phyloP scores from a whole-genome alignment of 495 filamentous ascomycete species.

The Lasiosphaeria miniovina region DNA sequence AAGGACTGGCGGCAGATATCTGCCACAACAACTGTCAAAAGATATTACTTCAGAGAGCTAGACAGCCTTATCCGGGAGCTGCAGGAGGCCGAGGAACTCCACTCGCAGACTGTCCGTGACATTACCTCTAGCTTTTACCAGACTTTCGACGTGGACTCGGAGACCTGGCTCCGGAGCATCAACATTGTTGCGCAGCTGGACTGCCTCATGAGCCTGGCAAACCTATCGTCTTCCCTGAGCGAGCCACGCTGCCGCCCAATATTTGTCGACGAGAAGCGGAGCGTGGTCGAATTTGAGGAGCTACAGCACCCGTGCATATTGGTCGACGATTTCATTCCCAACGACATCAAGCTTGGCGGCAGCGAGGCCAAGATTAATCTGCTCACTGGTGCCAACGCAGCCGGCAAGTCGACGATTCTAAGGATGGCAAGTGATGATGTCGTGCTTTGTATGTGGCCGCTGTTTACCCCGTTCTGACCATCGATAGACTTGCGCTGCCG shows the following conservation, averaged over 20 bases:
- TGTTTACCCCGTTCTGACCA: slow-evolving; percentile 16
- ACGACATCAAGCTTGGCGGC: slow-evolving; percentile 87
- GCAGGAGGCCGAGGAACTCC: slow-evolving; percentile 91
- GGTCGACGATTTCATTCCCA: slow-evolving; percentile 94
- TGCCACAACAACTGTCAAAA: slow-evolving; percentile 82
- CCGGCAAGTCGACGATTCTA: slow-evolving; percentile 97
- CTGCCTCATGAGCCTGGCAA: slow-evolving; percentile 89
- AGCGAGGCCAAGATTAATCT: slow-evolving; percentile 78
- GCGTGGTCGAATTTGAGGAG: slow-evolving; percentile 84
- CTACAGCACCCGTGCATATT: slow-evolving; percentile 94
- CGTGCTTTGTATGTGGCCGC: slow-evolving; percentile 4
- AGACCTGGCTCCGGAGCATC: slow-evolving; percentile 79
- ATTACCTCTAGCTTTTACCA: slow-evolving; percentile 79
- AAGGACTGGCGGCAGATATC: slow-evolving; percentile 95
- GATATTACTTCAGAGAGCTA: slow-evolving; percentile 89
- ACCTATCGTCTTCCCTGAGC: slow-evolving; percentile 77
- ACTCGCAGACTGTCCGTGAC: slow-evolving; percentile 89
- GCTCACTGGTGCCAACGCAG: slow-evolving; percentile 94
- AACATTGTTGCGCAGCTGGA: slow-evolving; percentile 88
- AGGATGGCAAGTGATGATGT: slow-evolving; percentile 68
- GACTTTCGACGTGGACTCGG: slow-evolving; percentile 84
- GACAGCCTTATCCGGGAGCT: slow-evolving; percentile 75
- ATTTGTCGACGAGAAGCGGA: slow-evolving; percentile 81
- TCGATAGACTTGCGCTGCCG: slow-evolving; percentile 72
- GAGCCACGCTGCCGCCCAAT: slow-evolving; percentile 82